Evolutionary conservation across 257 asterid species (phyloP).

Genomic region (Forsythia suspensa): DNA sequence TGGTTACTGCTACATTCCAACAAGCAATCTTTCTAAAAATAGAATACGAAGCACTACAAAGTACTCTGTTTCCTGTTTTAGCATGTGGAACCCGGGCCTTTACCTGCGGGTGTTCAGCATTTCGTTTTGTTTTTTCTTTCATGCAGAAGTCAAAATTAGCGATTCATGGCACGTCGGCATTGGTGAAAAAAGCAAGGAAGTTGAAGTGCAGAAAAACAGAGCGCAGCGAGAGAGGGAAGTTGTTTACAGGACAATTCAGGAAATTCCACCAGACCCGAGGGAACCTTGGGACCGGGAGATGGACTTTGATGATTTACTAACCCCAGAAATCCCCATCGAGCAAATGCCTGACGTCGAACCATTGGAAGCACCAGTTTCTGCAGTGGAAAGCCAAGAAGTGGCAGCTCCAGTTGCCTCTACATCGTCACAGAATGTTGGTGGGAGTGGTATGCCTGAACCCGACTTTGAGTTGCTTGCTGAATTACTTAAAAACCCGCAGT

Average conservation of each 20-base stretch:
- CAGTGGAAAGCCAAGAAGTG: conserved; percentile 21
- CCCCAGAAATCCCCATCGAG: conserved; percentile 70
- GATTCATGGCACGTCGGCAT: conserved; percentile 61
- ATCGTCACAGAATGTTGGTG: conserved; percentile 37
- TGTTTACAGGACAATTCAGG: conserved; percentile 58
- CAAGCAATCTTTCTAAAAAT: neutral
- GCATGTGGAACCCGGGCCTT: neutral
- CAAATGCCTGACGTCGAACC: conserved; percentile 77
- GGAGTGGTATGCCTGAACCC: conserved; percentile 49
- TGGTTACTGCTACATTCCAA: neutral
- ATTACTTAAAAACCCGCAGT: conserved; percentile 77
- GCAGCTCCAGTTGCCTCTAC: conserved; percentile 38
- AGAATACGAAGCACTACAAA: neutral
- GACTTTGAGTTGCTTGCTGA: conserved; percentile 89
- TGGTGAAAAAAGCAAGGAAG: conserved; percentile 86
- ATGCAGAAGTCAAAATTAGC: conserved; percentile 59
- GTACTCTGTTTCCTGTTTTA: neutral
- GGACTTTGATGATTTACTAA: conserved; percentile 85
- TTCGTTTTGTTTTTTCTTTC: conserved; percentile 22
- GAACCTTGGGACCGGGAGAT: conserved; percentile 99
- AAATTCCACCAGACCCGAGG: conserved; percentile 76
- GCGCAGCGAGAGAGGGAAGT: conserved; percentile 77
- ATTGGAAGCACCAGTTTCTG: conserved; percentile 35
- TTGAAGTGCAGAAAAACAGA: conserved; percentile 81
- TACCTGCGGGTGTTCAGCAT: conserved; percentile 10